Evolutionary conservation across 2,329 filamentous ascomycete species (phyloP).

Genomic region (Fusarium sp.): DNA sequence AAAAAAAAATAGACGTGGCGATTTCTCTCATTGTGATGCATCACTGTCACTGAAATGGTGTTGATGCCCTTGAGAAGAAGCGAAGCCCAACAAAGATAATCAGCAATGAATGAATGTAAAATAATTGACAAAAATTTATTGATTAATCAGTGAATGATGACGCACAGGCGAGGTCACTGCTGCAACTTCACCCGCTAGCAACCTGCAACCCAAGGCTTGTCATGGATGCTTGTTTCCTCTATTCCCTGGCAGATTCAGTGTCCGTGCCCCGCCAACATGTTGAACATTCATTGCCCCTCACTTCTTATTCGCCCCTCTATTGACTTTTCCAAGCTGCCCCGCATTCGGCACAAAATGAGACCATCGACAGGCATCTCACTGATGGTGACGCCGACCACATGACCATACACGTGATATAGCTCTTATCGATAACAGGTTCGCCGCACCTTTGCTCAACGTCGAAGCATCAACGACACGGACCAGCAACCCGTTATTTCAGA

Average conservation of each 20-base stretch:
- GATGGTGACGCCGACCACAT: slow-evolving; percentile 30
- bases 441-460: slow-evolving; percentile 34
- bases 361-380: background rate
- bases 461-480: slow-evolving; percentile 38
- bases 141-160: slow-evolving; percentile 26
- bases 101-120: background rate
- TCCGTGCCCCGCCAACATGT: slow-evolving; percentile 36
- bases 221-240: slow-evolving; percentile 31
- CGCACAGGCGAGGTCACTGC: slow-evolving; percentile 33
- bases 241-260: slow-evolving; percentile 15
- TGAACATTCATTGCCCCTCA: slow-evolving; percentile 36
- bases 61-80: slow-evolving; percentile 23
- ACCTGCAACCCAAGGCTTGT: slow-evolving; percentile 28
- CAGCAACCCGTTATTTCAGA: slow-evolving; percentile 27
- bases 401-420: slow-evolving; percentile 28
- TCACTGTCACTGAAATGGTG: slow-evolving; percentile 19
- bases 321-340: slow-evolving; percentile 33
- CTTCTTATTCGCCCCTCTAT: slow-evolving; percentile 38
- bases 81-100: slow-evolving; percentile 15
- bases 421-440: slow-evolving; percentile 37
- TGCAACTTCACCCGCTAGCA: slow-evolving; percentile 31
- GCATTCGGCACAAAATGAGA: slow-evolving; percentile 22
- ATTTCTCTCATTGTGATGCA: slow-evolving; percentile 30
- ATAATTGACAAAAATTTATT: slow-evolving; percentile 7
- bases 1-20: slow-evolving; percentile 32